phyloP scores from a whole-genome alignment of 2,329 filamentous ascomycete genomes.

The Aschersonia sp. region DNA sequence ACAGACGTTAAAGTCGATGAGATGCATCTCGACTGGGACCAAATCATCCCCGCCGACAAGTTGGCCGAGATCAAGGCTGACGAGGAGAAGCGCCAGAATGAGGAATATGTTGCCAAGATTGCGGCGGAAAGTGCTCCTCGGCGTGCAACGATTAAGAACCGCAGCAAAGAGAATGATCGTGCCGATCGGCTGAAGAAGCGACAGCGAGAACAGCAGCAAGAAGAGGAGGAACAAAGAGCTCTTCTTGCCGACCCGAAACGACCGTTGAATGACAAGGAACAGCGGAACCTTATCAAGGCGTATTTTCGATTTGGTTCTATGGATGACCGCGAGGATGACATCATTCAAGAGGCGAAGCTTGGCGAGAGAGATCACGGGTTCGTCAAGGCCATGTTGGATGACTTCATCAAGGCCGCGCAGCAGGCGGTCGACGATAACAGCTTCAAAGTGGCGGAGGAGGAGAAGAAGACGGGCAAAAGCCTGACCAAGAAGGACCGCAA shows the following conservation, averaged over 20 bases:
- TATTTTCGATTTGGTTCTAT: conserved; percentile 86
- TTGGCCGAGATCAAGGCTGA: conserved; percentile 81
- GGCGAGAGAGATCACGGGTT: conserved; percentile 70
- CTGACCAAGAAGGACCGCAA: conserved; percentile 97
- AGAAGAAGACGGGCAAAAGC: conserved; percentile 67
- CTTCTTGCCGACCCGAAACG: conserved; percentile 71
- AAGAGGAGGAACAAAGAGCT: conserved; percentile 59
- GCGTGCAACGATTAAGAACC: conserved; percentile 48
- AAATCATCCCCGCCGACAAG: conserved; percentile 92
- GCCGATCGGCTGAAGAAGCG: conserved; percentile 54
- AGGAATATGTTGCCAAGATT: conserved; percentile 67
- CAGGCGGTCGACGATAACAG: conserved; percentile 52
- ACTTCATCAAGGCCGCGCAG: conserved; percentile 48
- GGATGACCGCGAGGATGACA: conserved; percentile 75
- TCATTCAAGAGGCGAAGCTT: conserved; percentile 76
- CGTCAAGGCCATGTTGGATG: conserved; percentile 59
- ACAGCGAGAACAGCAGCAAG: conserved; percentile 48
- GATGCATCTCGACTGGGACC: conserved; percentile 76
- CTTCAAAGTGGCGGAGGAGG: conserved; percentile 61
- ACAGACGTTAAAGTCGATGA: conserved; percentile 93
- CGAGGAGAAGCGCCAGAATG: conserved; percentile 72
- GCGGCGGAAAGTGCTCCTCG: conserved; percentile 78
- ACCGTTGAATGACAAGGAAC: conserved; percentile 86
- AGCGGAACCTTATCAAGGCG: conserved; percentile 77
- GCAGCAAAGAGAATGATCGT: conserved; percentile 44